phyloP scores from a whole-genome alignment of 2,329 filamentous ascomycete genomes.

The Aspergillus nomiae region DNA sequence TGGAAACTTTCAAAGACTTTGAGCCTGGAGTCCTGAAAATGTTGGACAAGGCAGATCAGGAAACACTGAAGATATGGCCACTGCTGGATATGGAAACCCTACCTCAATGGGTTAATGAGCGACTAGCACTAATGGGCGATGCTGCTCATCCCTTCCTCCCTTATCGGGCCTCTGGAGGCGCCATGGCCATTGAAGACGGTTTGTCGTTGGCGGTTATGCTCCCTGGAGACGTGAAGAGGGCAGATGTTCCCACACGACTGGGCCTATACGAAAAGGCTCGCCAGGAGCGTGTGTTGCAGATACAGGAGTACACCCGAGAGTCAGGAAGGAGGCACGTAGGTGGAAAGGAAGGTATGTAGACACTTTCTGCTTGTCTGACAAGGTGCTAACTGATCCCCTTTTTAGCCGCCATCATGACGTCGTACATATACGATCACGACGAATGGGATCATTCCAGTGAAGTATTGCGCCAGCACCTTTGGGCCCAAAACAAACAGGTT shows the following conservation, averaged over 20 bases:
- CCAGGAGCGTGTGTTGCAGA: slow-evolving; percentile 57
- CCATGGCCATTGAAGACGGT: slow-evolving; percentile 68
- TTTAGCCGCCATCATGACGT: slow-evolving; percentile 10
- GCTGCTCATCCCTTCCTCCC: slow-evolving; percentile 70
- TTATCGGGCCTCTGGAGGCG: slow-evolving; percentile 65
- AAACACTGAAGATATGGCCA: slow-evolving; percentile 58
- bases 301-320: slow-evolving; percentile 61
- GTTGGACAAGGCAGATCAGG: slow-evolving; percentile 44
- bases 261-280: slow-evolving; percentile 62
- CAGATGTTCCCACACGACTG: slow-evolving; percentile 58
- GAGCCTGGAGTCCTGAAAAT: slow-evolving; percentile 41
- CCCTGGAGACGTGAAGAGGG: slow-evolving; percentile 43
- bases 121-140: slow-evolving; percentile 64
- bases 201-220: slow-evolving; percentile 61
- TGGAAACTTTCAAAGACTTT: slow-evolving; percentile 42
- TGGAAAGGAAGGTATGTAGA: slow-evolving; percentile 17
- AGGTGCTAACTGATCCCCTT: neutral
- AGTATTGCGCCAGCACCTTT: slow-evolving; percentile 48
- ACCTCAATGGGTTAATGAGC: slow-evolving; percentile 56
- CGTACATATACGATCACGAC: slow-evolving; percentile 61
- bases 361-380: too few relatives aligned
- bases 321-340: slow-evolving; percentile 19
- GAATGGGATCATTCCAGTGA: slow-evolving; percentile 59
- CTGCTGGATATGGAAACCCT: slow-evolving; percentile 64
- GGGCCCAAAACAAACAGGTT: slow-evolving; percentile 46